A percentile compares a stretch with the other conserved stretches of the same genome.
These are phyloP conservation scores for Malassezia slooffiae DNA, from an alignment of 1,284 basidiomycete genomes.

Conservation along the genomic window DNA sequence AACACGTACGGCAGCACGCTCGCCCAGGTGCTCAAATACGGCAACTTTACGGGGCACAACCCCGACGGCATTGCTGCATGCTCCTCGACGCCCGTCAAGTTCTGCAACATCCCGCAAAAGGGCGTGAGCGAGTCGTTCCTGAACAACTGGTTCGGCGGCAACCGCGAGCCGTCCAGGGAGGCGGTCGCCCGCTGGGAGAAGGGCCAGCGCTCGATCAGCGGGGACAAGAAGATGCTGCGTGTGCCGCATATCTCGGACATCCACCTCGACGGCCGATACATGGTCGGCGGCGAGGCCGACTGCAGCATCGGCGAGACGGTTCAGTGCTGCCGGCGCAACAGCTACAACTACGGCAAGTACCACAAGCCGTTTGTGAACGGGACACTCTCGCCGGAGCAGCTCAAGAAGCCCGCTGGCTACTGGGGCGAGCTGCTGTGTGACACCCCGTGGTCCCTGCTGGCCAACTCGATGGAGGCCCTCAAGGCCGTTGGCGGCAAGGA, in stretches of 20 bases:
- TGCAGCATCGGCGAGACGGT: constrained; percentile 53
- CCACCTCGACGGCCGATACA: constrained; percentile 67
- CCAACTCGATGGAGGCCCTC: constrained; percentile 59
- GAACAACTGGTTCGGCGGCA: constrained; percentile 31
- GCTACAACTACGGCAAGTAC: constrained; percentile 49
- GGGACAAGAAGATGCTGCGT: constrained; percentile 51
- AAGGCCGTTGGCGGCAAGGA: constrained; percentile 54
- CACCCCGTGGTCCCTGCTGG: constrained; percentile 57
- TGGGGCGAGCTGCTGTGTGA: constrained; percentile 53
- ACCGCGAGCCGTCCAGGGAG: constrained; percentile 9
- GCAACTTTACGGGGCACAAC: constrained; percentile 24
- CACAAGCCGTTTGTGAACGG: constrained; percentile 47
- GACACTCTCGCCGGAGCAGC: constrained; percentile 17
- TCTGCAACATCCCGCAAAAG: constrained; percentile 14
- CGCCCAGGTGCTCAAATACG: constrained; percentile 35
- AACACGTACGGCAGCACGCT: constrained; percentile 26
- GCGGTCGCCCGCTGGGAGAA: constrained; percentile 6
- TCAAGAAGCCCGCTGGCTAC: constrained; percentile 25
- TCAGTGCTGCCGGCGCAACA: constrained; percentile 59
- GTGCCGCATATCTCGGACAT: constrained; percentile 67
- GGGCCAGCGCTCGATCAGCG: neutral
- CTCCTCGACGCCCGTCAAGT: constrained; percentile 21
- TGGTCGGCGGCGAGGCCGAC: constrained; percentile 62
- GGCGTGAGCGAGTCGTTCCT: constrained; percentile 22
- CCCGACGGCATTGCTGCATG: constrained; percentile 40